Base-by-base conservation (phyloP, 257 asterid species). In the Solanum pinnatisectum region DNA sequence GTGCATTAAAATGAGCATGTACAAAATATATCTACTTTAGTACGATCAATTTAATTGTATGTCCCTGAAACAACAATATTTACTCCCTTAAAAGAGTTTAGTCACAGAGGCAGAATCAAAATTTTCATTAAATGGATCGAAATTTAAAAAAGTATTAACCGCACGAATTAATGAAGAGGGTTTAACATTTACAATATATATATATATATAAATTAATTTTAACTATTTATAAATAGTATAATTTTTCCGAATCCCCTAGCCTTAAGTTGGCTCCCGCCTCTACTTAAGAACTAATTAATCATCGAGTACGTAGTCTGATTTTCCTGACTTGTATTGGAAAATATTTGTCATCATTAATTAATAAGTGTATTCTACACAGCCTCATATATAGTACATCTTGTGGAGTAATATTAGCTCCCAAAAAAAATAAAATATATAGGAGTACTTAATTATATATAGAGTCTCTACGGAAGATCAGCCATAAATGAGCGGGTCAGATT, bases 21-120 rank as follows among this genome's bases (percentile, higher is more conserved):
- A 12, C 10, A 2, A 68, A 27, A 27, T 15, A 32, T 32, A 71
- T 71, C 40, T 32, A 71, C 40, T 71, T 71, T n/a, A 16, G 6
- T 15, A 30, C 6, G 37, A 71, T 32, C 23, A 71, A 32, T 71
- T 33, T 16, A 32, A 15, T 32, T 71, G 23, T 13, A 71, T 16
- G 78, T 8, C n/a, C 40, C 20, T 68, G 22, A 27, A 68, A 68
- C 20, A 68, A 11, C 18, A 30, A 8, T 59, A 59, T 7, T 49
- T 49, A 49, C 20, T 14, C 20, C 20, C 22, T 46, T 11, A 5
- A 46, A 46, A 46, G 59, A 20, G 12, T 59, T 20, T 59, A 20
- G 12, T 20, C 2, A 0, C 10, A 22, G 5, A 0, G 10, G 10
- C 2, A 20, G 0, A 59, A 20, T 49, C n/a, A 52, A 2, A 18